Conservation (phyloP, 129 eudicot genomes). For the carrot (Daucus carota) region DH1_v3.0 NC_030388.2:32347501-32348000, state of each 20-base stretch:
- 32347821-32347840: slow-evolving; percentile 78
- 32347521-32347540: not conserved
- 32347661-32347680: not conserved
- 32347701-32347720: not conserved
- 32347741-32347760: not conserved
- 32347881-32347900: slow-evolving; percentile 65
- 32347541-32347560: not conserved
- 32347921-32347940: slow-evolving; percentile 54
- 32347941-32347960: slow-evolving; percentile 57
- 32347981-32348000: slow-evolving; percentile 45
- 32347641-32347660: too few species aligned
- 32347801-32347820: slow-evolving; percentile 5
- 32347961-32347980: slow-evolving; percentile 55
- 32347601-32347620: not conserved
- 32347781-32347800: not conserved
- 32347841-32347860: slow-evolving; percentile 70
- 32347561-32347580: not conserved
- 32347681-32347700: not conserved
- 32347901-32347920: slow-evolving; percentile 55
- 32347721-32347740: not conserved
- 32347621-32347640: not conserved
- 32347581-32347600: not conserved
- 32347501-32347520: not conserved
- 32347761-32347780: not conserved
- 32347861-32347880: slow-evolving; percentile 72